A percentile compares a stretch with the other conserved stretches of the same genome.
These are phyloP conservation scores for Suillus alpinus DNA, from an alignment of 768 basidiomycete genomes.

Conservation along the genomic window DNA sequence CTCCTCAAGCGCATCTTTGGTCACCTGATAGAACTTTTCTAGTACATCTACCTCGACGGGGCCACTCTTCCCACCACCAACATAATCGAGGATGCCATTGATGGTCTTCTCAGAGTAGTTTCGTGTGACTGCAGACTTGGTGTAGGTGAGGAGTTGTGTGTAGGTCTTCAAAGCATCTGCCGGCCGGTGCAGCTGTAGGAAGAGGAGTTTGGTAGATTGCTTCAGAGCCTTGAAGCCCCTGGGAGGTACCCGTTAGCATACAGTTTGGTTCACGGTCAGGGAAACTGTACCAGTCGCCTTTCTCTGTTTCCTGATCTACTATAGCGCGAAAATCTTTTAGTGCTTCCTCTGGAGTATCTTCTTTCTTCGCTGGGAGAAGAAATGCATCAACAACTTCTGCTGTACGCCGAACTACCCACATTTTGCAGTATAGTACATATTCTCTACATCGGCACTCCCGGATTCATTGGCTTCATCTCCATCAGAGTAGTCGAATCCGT, in stretches of 20 bases:
- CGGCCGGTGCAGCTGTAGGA: constrained; percentile 73
- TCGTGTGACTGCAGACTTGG: constrained; percentile 91
- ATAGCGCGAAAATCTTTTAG: constrained; percentile 87
- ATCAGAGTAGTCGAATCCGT: constrained; percentile 96
- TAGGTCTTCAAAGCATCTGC: constrained; percentile 86
- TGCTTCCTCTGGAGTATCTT: constrained; percentile 90
- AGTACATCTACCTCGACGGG: constrained; percentile 79
- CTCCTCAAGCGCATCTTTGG: constrained; percentile 85
- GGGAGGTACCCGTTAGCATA: constrained; percentile 5
- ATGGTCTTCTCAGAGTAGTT: constrained; percentile 99
- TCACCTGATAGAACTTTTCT: constrained; percentile 94
- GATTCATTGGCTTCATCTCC: constrained; percentile 79
- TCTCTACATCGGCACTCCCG: constrained; percentile 88
- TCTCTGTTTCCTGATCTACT: constrained; percentile 87
- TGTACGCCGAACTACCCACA: constrained; percentile 46
- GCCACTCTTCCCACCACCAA: constrained; percentile 84
- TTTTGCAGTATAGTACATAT: constrained; percentile 98
- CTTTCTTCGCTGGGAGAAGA: constrained; percentile 74
- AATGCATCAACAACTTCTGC: not conserved
- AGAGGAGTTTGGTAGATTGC: constrained; percentile 93
- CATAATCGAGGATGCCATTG: constrained; percentile 97
- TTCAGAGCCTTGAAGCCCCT: constrained; percentile 99
- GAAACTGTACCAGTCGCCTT: constrained; percentile 81
- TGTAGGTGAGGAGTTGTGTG: constrained; percentile 83
- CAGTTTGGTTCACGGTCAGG: not conserved